phyloP scores from a whole-genome alignment of 768 basidiomycete genomes.

The Leccinum variicolor region DNA sequence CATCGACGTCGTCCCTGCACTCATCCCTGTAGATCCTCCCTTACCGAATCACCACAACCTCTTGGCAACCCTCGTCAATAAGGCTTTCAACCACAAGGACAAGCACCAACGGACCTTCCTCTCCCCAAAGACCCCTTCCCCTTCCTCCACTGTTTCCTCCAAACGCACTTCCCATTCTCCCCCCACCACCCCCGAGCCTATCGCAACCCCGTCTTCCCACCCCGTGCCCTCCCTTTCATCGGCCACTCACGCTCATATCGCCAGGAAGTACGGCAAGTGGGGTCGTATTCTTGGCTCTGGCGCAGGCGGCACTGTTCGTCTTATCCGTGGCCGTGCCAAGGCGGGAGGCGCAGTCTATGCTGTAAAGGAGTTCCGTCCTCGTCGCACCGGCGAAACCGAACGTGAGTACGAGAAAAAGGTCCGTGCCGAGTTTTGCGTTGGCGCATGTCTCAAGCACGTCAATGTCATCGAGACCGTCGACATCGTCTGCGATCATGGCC shows the following conservation, averaged over 20 bases:
- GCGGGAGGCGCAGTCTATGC: constrained; percentile 85
- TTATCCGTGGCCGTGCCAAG: constrained; percentile 86
- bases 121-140: constrained; percentile 31
- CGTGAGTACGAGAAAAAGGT: constrained; percentile 99
- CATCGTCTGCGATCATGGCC: constrained; percentile 95
- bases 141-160: constrained; percentile 26
- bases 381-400: constrained; percentile 82
- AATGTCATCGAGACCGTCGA: constrained; percentile 99
- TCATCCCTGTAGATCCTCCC: constrained; percentile 16
- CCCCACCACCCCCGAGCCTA: constrained; percentile 21
- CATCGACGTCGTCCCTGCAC: constrained; percentile 30
- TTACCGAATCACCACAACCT: constrained; percentile 24
- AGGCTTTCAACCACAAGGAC: constrained; percentile 31
- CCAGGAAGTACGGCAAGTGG: constrained; percentile 99
- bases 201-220: constrained; percentile 25
- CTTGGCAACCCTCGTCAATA: constrained; percentile 34
- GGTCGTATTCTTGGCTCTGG: constrained; percentile 93
- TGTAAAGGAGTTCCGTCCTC: constrained; percentile 96
- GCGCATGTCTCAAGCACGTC: constrained; percentile 87
- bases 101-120: constrained; percentile 9
- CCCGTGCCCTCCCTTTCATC: constrained; percentile 65
- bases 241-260: constrained; percentile 84
- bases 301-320: constrained; percentile 96
- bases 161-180: constrained; percentile 29
- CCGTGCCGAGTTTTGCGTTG: constrained; percentile 98